Conservation (phyloP, 139 green algal genomes). For the Asterochloris erici region DNA sequence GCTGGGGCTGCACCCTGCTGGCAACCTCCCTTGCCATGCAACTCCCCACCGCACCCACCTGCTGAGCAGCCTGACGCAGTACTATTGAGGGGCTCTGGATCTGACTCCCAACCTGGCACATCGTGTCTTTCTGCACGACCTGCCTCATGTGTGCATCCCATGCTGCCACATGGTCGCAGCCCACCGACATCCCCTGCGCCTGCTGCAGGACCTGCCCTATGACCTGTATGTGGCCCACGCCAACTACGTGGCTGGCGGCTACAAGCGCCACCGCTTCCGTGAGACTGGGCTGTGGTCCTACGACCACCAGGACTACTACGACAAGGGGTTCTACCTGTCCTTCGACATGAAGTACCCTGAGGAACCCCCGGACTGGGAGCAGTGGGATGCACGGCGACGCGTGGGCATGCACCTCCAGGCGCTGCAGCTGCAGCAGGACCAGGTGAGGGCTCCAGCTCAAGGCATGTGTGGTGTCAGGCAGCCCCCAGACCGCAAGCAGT, state of each 20-base stretch:
- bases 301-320: neutral
- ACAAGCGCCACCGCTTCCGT: neutral
- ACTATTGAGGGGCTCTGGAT: too few relatives aligned
- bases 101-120: too few relatives aligned
- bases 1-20: too few relatives aligned
- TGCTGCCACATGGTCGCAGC: too few relatives aligned
- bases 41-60: too few relatives aligned
- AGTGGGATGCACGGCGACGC: neutral
- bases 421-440: neutral
- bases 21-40: too few relatives aligned
- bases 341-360: neutral
- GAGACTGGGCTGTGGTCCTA: slow-evolving; percentile 1
- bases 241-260: neutral
- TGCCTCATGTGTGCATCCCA: too few relatives aligned
- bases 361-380: neutral
- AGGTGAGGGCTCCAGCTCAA: neutral
- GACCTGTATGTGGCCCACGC: neutral
- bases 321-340: neutral
- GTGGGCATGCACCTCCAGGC: neutral
- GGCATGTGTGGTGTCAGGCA: too few relatives aligned
- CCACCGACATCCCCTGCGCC: too few relatives aligned
- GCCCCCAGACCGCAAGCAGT: too few relatives aligned
- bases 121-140: too few relatives aligned
- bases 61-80: too few relatives aligned
- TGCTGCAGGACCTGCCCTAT: neutral